phyloP scores from a whole-genome alignment of 139 green algal species.

The Diplosphaera chodatii region DNA sequence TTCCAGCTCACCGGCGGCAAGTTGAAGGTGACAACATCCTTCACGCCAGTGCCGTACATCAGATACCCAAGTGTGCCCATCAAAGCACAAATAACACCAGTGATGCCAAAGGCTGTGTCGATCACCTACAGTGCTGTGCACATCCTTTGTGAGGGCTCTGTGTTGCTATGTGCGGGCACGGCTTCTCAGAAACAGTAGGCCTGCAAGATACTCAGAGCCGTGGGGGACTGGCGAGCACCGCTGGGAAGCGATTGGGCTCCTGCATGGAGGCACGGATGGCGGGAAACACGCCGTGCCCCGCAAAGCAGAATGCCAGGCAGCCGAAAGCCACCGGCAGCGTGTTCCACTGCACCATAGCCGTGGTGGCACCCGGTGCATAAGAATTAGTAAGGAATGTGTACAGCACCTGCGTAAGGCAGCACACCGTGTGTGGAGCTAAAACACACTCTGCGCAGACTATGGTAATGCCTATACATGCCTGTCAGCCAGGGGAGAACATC shows the following conservation, averaged over 20 bases:
- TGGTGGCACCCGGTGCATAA: constrained; percentile 27
- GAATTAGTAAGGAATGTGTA: constrained; percentile 38
- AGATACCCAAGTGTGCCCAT: constrained; percentile 30
- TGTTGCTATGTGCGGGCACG: too few relatives aligned
- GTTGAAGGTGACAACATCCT: constrained; percentile 28
- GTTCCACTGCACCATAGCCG: constrained; percentile 29
- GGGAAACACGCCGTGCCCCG: constrained; percentile 68
- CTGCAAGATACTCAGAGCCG: too few relatives aligned
- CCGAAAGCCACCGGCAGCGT: constrained; percentile 67
- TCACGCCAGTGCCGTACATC: constrained; percentile 42
- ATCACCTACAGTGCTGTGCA: too few relatives aligned
- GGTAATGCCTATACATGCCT: too few relatives aligned
- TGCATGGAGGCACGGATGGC: constrained; percentile 62
- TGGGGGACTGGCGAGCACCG: too few relatives aligned
- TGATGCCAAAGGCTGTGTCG: not conserved
- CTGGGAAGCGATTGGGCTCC: constrained; percentile 40
- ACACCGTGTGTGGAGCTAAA: too few relatives aligned
- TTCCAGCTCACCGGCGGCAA: not conserved
- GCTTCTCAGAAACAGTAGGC: too few relatives aligned
- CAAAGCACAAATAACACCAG: not conserved
- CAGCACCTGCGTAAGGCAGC: not conserved
- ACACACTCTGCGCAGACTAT: too few relatives aligned
- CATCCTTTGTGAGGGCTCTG: too few relatives aligned
- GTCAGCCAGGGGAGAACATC: too few relatives aligned
- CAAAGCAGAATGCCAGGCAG: constrained; percentile 72